Evolutionary conservation across 1,139 yeast genomes (phyloP).

Genomic region (Suhomyces coccinellae): DNA sequence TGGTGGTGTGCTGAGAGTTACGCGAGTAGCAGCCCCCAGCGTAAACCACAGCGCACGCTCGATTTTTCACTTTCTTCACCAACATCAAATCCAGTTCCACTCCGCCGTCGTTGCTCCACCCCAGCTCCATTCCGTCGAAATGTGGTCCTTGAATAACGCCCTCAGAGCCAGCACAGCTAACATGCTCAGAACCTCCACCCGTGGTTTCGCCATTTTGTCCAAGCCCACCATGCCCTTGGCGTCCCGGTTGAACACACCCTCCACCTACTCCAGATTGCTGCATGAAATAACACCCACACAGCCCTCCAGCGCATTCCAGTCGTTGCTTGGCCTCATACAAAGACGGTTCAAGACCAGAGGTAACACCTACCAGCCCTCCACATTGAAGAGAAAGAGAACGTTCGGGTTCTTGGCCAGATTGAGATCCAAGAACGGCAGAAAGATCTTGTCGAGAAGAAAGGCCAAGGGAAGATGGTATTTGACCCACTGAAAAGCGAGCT

Average conservation of each 20-base stretch:
- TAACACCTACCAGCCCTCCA: slow-evolving; percentile 92
- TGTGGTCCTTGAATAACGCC: slow-evolving; percentile 13
- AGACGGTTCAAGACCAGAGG: slow-evolving; percentile 87
- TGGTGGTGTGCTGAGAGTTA: slow-evolving; percentile 3
- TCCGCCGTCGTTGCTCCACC: too few relatives aligned
- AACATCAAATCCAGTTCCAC: not conserved
- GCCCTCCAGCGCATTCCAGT: slow-evolving; percentile 22
- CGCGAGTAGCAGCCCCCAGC: not conserved
- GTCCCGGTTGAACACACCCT: slow-evolving; percentile 6
- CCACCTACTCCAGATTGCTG: slow-evolving; percentile 1
- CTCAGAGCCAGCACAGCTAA: slow-evolving; percentile 11
- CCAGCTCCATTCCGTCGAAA: not conserved
- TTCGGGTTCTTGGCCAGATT: slow-evolving; percentile 91
- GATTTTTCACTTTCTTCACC: slow-evolving; percentile 8
- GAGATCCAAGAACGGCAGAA: slow-evolving; percentile 75
- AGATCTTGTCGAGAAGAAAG: slow-evolving; percentile 73
- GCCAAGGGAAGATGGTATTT: slow-evolving; percentile 94
- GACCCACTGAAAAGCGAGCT: slow-evolving; percentile 52
- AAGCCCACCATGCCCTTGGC: slow-evolving; percentile 15
- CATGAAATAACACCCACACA: slow-evolving; percentile 9
- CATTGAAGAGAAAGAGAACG: slow-evolving; percentile 84
- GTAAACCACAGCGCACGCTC: slow-evolving; percentile 3
- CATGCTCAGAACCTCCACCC: slow-evolving; percentile 10
- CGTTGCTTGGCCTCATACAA: slow-evolving; percentile 45
- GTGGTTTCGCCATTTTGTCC: slow-evolving; percentile 20